Percentiles rank a stretch among this genome's conserved stretches.
Conservation (phyloP, 495 filamentous ascomycete species). For the Penicillium robsamsonii region DNA sequence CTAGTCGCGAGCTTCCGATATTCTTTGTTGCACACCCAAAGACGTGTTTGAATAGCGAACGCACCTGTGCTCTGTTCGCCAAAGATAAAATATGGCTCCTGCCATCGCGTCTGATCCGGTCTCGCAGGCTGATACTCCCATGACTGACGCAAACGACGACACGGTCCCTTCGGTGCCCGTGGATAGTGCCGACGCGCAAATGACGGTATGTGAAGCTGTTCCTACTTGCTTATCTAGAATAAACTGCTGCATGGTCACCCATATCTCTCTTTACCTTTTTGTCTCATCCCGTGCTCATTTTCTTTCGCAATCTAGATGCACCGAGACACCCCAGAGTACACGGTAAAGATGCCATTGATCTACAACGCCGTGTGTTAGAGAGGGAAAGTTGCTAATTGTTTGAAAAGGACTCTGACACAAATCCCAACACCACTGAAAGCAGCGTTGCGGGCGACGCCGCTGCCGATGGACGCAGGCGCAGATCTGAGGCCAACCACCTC, state of each 20-base stretch:
- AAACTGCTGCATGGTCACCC: no score
- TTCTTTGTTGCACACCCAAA: conserved; percentile 11
- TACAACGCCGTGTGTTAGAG: not conserved
- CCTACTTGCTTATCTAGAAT: not conserved
- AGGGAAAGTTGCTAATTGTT: conserved; percentile 4
- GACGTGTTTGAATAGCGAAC: conserved; percentile 17
- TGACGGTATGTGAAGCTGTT: conserved; percentile 36
- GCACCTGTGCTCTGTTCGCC: conserved; percentile 33
- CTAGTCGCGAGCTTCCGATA: conserved; percentile 12
- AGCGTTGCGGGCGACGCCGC: conserved; percentile 73
- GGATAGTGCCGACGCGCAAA: conserved; percentile 41
- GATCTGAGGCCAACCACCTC: conserved; percentile 80
- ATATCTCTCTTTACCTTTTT: conserved; percentile 4
- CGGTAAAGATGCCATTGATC: conserved; percentile 40
- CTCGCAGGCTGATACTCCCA: conserved; percentile 53
- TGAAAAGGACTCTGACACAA: conserved; percentile 78
- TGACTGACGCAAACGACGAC: conserved; percentile 61
- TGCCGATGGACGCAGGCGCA: conserved; percentile 76
- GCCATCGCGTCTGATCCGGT: conserved; percentile 49
- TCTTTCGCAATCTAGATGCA: conserved; percentile 51
- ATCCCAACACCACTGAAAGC: conserved; percentile 87
- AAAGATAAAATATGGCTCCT: conserved; percentile 56
- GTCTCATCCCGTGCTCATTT: conserved; percentile 9
- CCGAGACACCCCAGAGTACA: conserved; percentile 81
- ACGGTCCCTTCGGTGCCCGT: conserved; percentile 42